Percentiles rank a stretch among this genome's conserved stretches.
Evolutionary conservation across 1,284 basidiomycete genomes (phyloP).

Genomic region (Ustilago shanxiensis): DNA sequence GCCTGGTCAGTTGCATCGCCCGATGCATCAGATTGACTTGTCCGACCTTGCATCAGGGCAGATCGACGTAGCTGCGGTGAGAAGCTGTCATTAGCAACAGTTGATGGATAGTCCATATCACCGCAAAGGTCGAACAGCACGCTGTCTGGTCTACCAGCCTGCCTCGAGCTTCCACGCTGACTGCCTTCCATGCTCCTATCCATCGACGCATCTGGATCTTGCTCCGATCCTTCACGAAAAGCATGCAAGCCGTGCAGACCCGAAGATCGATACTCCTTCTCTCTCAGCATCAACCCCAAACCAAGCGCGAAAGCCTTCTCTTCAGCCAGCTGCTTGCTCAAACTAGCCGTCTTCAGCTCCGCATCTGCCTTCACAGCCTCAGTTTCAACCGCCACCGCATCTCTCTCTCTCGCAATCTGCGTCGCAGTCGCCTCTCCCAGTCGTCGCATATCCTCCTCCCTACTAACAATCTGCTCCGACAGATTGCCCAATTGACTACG

Average conservation of each 20-base stretch:
- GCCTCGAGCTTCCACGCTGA: background rate
- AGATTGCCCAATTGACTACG: conserved; percentile 34
- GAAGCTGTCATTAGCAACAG: too few species aligned
- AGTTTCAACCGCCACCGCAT: background rate
- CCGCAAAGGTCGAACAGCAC: conserved; percentile 5
- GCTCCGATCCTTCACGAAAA: background rate
- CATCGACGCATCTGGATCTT: background rate
- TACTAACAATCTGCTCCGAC: conserved; percentile 35
- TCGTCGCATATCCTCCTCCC: conserved; percentile 31
- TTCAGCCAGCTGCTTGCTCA: conserved; percentile 13
- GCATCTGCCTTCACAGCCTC: background rate
- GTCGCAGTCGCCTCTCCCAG: conserved; percentile 1
- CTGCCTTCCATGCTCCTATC: background rate
- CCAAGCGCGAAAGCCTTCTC: conserved; percentile 30
- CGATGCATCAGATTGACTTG: background rate
- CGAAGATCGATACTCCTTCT: background rate
- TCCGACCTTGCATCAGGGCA: conserved; percentile 13
- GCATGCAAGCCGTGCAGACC: background rate
- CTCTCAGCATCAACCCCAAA: conserved; percentile 5
- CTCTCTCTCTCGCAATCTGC: conserved; percentile 10
- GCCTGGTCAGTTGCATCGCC: background rate
- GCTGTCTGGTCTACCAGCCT: background rate
- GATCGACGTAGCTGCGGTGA: conserved; percentile 10
- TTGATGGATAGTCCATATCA: background rate
- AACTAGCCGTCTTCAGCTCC: background rate